Conservation (phyloP, 768 basidiomycete species). For the Serendipita vermifera region DNA sequence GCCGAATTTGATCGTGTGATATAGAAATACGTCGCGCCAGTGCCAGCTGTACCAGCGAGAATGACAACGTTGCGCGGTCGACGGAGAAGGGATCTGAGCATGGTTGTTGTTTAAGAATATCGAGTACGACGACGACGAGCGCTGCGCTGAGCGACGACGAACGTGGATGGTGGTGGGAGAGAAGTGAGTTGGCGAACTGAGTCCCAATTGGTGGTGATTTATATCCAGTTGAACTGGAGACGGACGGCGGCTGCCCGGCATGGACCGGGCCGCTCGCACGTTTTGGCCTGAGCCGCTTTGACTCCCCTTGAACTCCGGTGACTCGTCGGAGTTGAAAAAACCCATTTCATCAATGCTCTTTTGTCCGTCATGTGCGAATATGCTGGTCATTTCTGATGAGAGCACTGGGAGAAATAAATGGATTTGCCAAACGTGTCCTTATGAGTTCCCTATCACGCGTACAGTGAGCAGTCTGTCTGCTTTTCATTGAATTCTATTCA, state of each 20-base stretch:
- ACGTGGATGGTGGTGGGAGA: neutral
- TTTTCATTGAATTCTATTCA: neutral
- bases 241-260: too few species aligned
- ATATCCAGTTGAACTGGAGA: too few species aligned
- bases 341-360: slow-evolving; percentile 64
- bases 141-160: neutral
- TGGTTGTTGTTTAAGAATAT: neutral
- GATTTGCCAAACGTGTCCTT: slow-evolving; percentile 88
- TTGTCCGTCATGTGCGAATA: slow-evolving; percentile 89
- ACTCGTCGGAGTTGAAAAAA: neutral
- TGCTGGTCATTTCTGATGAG: slow-evolving; percentile 63
- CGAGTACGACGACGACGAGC: too few species aligned
- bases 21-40: neutral
- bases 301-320: too few species aligned
- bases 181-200: neutral
- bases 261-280: too few species aligned
- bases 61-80: neutral
- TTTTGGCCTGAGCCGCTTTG: too few species aligned
- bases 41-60: neutral
- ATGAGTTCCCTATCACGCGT: slow-evolving; percentile 85
- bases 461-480: slow-evolving; percentile 45
- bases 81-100: neutral
- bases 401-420: slow-evolving; percentile 73
- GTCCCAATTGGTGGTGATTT: too few species aligned
- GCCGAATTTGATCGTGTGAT: neutral